Percentiles rank a stretch among this genome's conserved stretches.
Conservation (phyloP, 2,329 filamentous ascomycete genomes). For the Fusarium euwallaceae region DNA sequence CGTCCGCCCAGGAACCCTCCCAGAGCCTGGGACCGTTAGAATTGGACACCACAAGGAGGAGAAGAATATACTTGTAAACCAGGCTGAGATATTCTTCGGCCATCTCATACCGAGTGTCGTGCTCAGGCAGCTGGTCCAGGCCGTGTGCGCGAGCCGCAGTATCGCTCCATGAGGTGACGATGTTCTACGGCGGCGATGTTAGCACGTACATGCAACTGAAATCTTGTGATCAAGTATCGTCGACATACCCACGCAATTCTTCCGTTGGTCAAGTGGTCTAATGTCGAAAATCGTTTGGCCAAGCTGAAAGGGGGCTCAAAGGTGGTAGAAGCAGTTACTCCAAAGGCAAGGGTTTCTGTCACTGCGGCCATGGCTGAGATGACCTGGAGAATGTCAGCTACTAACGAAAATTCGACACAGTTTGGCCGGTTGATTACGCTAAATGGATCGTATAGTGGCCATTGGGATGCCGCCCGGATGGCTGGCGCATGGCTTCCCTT, state of each 20-base stretch:
- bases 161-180: conserved; percentile 77
- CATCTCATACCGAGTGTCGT: conserved; percentile 28
- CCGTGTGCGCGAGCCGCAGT: conserved; percentile 74
- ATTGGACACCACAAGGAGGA: not conserved
- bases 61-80: conserved; percentile 50
- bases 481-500: conserved; percentile 8
- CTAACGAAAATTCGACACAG: not conserved
- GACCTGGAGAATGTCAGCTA: not conserved
- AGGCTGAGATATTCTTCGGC: conserved; percentile 24
- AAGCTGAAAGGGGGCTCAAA: conserved; percentile 77
- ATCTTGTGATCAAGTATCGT: not conserved
- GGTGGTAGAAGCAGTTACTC: conserved; percentile 49
- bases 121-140: conserved; percentile 57
- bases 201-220: not conserved
- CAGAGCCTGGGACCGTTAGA: conserved; percentile 53
- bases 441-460: conserved; percentile 15
- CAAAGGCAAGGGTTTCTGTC: conserved; percentile 24
- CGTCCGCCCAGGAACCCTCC: conserved; percentile 64
- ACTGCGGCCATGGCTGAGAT: conserved; percentile 63
- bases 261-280: conserved; percentile 74
- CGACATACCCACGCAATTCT: conserved; percentile 60
- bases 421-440: not conserved
- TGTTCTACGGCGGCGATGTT: conserved; percentile 52
- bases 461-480: conserved; percentile 11
- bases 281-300: conserved; percentile 70